These are phyloP conservation scores for Mortierella sp. DNA, from an alignment of 371 early-diverging fungal species.

Conservation along the genomic window DNA sequence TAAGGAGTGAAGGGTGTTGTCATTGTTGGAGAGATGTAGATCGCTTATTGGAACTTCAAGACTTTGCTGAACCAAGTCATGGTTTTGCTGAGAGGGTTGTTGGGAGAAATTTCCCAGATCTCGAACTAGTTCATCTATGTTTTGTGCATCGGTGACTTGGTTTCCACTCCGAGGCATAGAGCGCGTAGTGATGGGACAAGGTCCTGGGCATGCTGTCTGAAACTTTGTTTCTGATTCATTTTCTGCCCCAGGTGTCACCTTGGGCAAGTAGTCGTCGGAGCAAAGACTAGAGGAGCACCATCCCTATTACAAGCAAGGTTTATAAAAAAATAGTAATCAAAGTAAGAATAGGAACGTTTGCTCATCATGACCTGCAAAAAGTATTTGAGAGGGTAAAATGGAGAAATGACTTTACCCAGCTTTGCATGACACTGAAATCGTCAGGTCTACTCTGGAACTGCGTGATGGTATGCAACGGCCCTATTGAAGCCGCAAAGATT, in stretches of 20 bases:
- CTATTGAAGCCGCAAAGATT: constrained; percentile 64
- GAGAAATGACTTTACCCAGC: constrained; percentile 61
- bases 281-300: constrained; percentile 28
- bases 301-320: constrained; percentile 12
- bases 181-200: no score
- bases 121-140: neutral
- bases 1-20: no score
- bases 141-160: neutral
- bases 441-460: constrained; percentile 71
- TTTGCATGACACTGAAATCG: constrained; percentile 63
- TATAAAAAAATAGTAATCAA: no score
- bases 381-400: no score
- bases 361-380: no score
- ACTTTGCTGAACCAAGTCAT: no score
- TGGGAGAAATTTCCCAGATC: neutral
- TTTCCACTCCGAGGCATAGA: no score
- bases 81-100: no score
- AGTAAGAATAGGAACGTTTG: no score
- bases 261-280: neutral
- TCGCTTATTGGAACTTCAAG: no score
- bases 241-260: neutral
- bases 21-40: no score
- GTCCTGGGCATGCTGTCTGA: constrained; percentile 16
- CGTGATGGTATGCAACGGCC: constrained; percentile 65
- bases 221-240: constrained; percentile 9